Conservation (phyloP, 2,329 filamentous ascomycete species). For the Talaromyces sp. region DNA sequence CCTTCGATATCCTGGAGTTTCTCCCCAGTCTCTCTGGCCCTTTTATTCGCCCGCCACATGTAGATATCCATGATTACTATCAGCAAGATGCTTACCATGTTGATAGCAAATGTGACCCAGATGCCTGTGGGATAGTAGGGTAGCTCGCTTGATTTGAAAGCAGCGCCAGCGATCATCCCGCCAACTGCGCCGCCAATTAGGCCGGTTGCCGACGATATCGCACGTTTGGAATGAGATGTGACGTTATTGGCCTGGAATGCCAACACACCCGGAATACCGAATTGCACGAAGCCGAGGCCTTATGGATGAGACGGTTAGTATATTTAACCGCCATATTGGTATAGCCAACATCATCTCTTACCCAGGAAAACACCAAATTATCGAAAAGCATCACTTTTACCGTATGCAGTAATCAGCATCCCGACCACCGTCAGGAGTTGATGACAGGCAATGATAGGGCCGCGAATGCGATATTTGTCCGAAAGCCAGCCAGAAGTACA, state of each 20-base stretch:
- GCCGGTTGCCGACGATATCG: constrained; percentile 70
- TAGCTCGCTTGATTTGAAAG: constrained; percentile 55
- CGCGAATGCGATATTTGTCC: constrained; percentile 63
- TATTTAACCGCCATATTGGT: too few species aligned
- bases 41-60: constrained; percentile 27
- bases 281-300: too few species aligned
- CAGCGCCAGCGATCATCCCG: constrained; percentile 69
- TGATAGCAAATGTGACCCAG: constrained; percentile 23
- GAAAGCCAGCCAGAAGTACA: constrained; percentile 57
- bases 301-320: too few species aligned
- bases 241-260: constrained; percentile 62
- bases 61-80: constrained; percentile 27
- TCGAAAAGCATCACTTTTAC: constrained; percentile 50
- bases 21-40: constrained; percentile 30
- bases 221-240: constrained; percentile 82
- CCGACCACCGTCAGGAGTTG: constrained; percentile 63
- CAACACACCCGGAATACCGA: neutral
- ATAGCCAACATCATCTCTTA: too few species aligned
- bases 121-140: constrained; percentile 32
- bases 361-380: constrained; percentile 72
- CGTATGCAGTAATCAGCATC: constrained; percentile 68
- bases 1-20: constrained; percentile 29
- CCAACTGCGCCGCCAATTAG: constrained; percentile 74
- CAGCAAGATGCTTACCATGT: constrained; percentile 24
- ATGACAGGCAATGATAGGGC: constrained; percentile 63